Conservation (phyloP, 2,329 filamentous ascomycete species). For the Nothopassalora personata region DNA sequence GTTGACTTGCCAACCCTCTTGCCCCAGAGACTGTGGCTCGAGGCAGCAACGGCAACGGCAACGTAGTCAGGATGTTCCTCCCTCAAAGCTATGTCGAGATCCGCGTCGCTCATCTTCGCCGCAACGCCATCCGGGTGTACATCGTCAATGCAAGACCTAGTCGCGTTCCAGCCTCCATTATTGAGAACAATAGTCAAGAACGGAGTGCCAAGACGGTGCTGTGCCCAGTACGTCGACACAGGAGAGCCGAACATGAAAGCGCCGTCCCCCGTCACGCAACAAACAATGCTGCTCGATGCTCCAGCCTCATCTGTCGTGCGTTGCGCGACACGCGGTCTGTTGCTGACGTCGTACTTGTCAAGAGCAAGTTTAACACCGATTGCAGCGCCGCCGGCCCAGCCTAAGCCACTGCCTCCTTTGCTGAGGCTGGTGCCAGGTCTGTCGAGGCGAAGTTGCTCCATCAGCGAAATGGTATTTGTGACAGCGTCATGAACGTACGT, state of each 20-base stretch:
- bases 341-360: slow-evolving; percentile 7
- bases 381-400: slow-evolving; percentile 17
- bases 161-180: slow-evolving; percentile 22
- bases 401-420: slow-evolving; percentile 21
- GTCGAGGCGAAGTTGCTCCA: slow-evolving; percentile 12
- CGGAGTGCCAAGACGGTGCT: slow-evolving; percentile 9
- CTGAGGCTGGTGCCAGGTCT: slow-evolving; percentile 10
- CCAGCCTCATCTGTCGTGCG: background rate
- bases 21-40: slow-evolving; percentile 7
- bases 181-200: slow-evolving; percentile 20
- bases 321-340: slow-evolving; percentile 2
- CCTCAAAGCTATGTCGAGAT: slow-evolving; percentile 14
- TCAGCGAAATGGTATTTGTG: slow-evolving; percentile 13
- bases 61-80: slow-evolving; percentile 16
- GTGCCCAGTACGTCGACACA: slow-evolving; percentile 11
- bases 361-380: slow-evolving; percentile 18
- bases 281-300: slow-evolving; percentile 3
- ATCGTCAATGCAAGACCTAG: slow-evolving; percentile 12
- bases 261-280: slow-evolving; percentile 11
- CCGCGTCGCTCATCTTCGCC: slow-evolving; percentile 8
- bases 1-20: slow-evolving; percentile 1
- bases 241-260: slow-evolving; percentile 13
- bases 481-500: slow-evolving; percentile 18
- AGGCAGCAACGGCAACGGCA: slow-evolving; percentile 12
- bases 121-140: slow-evolving; percentile 18